phyloP scores from a whole-genome alignment of 2,329 filamentous ascomycete species.

The Dryadomyces quercivorus region DNA sequence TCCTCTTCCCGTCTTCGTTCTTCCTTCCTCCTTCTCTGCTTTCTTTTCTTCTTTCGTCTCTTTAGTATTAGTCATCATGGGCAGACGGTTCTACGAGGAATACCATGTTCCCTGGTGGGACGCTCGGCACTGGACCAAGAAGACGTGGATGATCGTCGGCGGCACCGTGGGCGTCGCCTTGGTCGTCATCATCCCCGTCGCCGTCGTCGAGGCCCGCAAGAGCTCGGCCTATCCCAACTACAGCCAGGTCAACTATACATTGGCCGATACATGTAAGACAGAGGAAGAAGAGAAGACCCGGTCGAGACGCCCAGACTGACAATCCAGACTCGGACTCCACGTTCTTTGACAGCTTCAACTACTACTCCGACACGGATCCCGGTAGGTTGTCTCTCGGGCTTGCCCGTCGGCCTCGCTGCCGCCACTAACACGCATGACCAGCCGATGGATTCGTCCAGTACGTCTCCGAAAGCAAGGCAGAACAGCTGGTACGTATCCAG shows the following conservation, averaged over 20 bases:
- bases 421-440: not conserved
- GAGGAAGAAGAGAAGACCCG: too few relatives aligned
- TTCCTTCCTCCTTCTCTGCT: not conserved
- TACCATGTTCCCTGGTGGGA: slow-evolving; percentile 19
- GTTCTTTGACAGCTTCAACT: slow-evolving; percentile 45
- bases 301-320: not conserved
- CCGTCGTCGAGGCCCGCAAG: slow-evolving; percentile 25
- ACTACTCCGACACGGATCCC: slow-evolving; percentile 37
- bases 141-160: slow-evolving; percentile 32
- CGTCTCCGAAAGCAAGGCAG: slow-evolving; percentile 10
- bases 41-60: too few relatives aligned
- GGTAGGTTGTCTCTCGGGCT: slow-evolving; percentile 17
- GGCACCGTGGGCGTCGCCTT: slow-evolving; percentile 27
- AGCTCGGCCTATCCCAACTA: slow-evolving; percentile 34
- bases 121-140: slow-evolving; percentile 39
- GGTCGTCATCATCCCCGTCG: slow-evolving; percentile 33
- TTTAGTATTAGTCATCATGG: not conserved
- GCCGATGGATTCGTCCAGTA: slow-evolving; percentile 42
- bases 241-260: slow-evolving; percentile 29
- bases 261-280: slow-evolving; percentile 28
- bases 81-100: slow-evolving; percentile 3
- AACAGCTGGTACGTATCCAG: not conserved
- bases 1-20: not conserved
- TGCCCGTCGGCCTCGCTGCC: not conserved
- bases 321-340: slow-evolving; percentile 31